These are phyloP conservation scores for Aphanocladium album DNA, from an alignment of 2,329 filamentous ascomycete species.

Conservation along the genomic window DNA sequence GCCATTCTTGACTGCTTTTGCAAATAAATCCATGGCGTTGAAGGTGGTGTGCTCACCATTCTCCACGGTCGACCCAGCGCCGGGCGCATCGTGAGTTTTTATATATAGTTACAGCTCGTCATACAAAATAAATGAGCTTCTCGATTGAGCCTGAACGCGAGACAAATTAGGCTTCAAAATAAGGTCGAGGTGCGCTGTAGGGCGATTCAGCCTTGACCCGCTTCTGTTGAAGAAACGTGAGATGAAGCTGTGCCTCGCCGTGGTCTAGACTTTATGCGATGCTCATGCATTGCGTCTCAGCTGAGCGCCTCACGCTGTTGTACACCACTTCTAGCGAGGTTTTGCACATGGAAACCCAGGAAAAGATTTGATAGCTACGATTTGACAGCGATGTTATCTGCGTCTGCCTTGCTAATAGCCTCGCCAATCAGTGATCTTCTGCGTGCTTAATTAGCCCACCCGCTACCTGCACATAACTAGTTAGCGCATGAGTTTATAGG, in stretches of 20 bases:
- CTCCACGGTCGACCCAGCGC: not conserved
- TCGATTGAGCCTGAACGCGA: not conserved
- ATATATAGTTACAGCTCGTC: not conserved
- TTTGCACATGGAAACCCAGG: not conserved
- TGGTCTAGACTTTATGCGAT: conserved; percentile 2
- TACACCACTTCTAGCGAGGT: not conserved
- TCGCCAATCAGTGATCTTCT: too few species aligned
- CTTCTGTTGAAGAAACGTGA: not conserved
- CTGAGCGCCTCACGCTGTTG: not conserved
- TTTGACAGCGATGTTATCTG: too few species aligned
- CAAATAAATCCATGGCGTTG: conserved; percentile 14
- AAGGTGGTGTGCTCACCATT: not conserved
- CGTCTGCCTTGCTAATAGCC: too few species aligned
- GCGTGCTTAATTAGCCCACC: too few species aligned
- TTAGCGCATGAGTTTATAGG: too few species aligned
- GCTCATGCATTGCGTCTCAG: not conserved
- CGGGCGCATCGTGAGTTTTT: not conserved
- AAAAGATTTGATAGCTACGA: too few species aligned
- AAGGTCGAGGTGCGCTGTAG: not conserved
- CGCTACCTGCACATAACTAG: too few species aligned
- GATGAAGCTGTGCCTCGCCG: not conserved
- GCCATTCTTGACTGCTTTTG: conserved; percentile 15
- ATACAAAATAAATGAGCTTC: not conserved
- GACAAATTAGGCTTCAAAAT: conserved; percentile 1
- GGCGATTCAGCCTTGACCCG: conserved; percentile 7